Evolutionary conservation across 2,329 filamentous ascomycete genomes (phyloP).

Genomic region (Diaporthe aspalathi): DNA sequence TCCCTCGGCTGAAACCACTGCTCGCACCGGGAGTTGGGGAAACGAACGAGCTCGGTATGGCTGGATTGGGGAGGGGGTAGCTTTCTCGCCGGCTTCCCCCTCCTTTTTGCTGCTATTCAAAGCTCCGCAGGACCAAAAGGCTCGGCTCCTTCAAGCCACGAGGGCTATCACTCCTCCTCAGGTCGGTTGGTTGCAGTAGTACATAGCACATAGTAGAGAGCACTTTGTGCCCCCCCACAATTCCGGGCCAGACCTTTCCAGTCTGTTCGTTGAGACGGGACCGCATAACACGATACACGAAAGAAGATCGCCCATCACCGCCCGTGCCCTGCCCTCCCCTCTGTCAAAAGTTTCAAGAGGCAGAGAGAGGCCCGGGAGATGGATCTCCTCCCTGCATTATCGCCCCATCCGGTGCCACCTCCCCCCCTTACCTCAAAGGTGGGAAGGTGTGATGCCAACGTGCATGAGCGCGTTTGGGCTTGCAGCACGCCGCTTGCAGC

Average conservation of each 20-base stretch:
- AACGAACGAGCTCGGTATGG: not conserved
- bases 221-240: conserved; percentile 20
- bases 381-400: conserved; percentile 8
- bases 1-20: conserved; percentile 34
- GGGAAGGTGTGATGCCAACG: conserved; percentile 29
- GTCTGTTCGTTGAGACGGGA: conserved; percentile 15
- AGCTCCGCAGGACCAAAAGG: not conserved
- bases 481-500: conserved; percentile 31
- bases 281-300: conserved; percentile 28
- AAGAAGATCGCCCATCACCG: conserved; percentile 9
- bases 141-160: conserved; percentile 13
- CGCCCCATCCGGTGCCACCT: not conserved
- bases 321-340: not conserved
- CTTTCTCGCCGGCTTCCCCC: conserved; percentile 6
- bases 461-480: conserved; percentile 36
- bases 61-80: not conserved
- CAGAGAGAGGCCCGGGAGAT: conserved; percentile 13
- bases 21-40: conserved; percentile 21
- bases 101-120: conserved; percentile 4
- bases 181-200: not conserved
- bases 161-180: not conserved
- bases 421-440: conserved; percentile 24
- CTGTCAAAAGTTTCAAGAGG: not conserved
- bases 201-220: not conserved
- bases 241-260: conserved; percentile 10